Percentiles rank a stretch among this genome's conserved stretches.
phyloP scores from a whole-genome alignment of 2,329 filamentous ascomycete genomes.

The Aspergillus hiratsukae region DNA sequence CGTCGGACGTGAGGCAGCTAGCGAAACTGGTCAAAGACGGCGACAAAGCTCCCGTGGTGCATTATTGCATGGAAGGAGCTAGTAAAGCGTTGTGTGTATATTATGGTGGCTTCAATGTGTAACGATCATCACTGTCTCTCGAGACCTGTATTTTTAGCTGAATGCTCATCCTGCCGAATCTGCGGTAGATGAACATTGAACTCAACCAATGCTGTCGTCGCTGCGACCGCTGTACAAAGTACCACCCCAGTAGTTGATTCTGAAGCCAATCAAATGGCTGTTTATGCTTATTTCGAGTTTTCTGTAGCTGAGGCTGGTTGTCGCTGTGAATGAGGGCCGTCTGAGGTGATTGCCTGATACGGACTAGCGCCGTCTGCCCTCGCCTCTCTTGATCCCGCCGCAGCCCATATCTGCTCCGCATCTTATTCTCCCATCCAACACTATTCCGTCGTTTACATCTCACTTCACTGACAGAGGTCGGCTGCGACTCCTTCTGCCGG shows the following conservation, averaged over 20 bases:
- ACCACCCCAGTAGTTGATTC: not conserved
- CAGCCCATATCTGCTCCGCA: not conserved
- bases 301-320: not conserved
- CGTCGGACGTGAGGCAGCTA: conserved; percentile 75
- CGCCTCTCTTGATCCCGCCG: conserved; percentile 1
- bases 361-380: conserved; percentile 20
- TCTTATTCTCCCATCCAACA: not conserved
- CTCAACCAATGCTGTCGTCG: not conserved
- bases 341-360: conserved; percentile 23
- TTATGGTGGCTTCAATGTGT: conserved; percentile 50
- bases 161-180: too few species aligned
- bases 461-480: not conserved
- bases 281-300: not conserved
- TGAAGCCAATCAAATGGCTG: not conserved
- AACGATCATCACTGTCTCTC: conserved; percentile 1
- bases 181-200: not conserved
- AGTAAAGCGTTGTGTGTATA: conserved; percentile 70
- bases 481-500: not conserved
- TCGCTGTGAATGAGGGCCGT: too few species aligned
- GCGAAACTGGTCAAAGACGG: conserved; percentile 49
- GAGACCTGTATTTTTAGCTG: not conserved
- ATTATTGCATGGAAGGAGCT: conserved; percentile 87
- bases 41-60: conserved; percentile 66
- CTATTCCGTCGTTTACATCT: not conserved
- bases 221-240: not conserved